Evolutionary conservation across 352 stramenopile genomes (phyloP).

Genomic region (Phytophthora foliorum): DNA sequence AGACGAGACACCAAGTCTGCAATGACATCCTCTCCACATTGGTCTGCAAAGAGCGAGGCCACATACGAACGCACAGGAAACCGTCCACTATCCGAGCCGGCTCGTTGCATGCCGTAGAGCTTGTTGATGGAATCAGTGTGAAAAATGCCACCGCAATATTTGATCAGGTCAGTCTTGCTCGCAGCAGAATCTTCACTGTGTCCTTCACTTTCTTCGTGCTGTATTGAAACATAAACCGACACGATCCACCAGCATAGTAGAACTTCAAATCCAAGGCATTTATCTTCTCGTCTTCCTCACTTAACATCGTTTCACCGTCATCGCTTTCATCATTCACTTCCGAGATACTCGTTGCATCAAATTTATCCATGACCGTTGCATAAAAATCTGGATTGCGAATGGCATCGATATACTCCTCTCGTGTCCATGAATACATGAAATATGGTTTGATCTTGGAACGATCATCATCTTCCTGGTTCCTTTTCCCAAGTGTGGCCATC

Average conservation of each 20-base stretch:
- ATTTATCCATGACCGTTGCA: background rate
- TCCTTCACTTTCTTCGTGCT: conserved; percentile 10
- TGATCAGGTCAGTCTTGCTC: conserved; percentile 3
- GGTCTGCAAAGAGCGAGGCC: no score
- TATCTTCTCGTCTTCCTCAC: conserved; percentile 12
- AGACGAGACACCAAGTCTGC: no score
- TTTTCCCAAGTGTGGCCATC: conserved; percentile 16
- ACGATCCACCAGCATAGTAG: conserved; percentile 38
- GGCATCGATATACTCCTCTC: conserved; percentile 20
- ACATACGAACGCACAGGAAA: conserved; percentile 2
- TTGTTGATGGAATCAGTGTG: conserved; percentile 3
- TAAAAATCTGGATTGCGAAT: conserved; percentile 11
- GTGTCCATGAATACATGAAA: conserved; percentile 25
- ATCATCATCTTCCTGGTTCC: conserved; percentile 9
- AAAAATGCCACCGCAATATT: conserved; percentile 1
- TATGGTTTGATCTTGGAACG: background rate
- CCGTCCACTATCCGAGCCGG: background rate
- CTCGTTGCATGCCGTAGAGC: conserved; percentile 20
- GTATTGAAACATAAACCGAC: conserved; percentile 37
- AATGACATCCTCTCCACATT: no score
- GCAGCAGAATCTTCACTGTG: background rate
- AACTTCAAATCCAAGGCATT: conserved; percentile 31
- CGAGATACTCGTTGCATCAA: conserved; percentile 17
- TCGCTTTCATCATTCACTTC: conserved; percentile 15
- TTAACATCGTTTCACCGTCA: conserved; percentile 2